Evolutionary conservation across 805 yeast species (phyloP), one percentile per base, ranked within the genome.

Genomic region (Peterozyma toletana): DNA sequence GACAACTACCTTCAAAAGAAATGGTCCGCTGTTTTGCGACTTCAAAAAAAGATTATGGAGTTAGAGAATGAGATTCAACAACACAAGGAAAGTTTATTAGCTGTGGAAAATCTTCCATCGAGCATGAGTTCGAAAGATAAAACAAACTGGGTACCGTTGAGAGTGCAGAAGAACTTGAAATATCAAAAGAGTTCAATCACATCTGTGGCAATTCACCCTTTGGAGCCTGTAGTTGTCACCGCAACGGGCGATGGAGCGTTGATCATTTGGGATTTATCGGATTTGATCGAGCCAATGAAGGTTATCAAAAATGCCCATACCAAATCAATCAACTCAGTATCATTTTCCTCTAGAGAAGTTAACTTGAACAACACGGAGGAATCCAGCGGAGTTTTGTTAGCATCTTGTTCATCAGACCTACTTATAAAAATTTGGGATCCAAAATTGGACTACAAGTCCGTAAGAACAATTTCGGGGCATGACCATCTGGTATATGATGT

Each of bases 11-110:
- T 87, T 35, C 87, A 83, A 52, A 83, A 82, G 62, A 90, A 89
- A 64, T 90, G 97, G 97, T 71, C 83, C 1, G 81, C 95, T 0
- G 91, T 90, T 3, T 70, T 87, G 30, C 67, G 96, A 38, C 67
- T 91, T 30, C 96, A 91, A 62, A 75, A 80, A 49, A 74, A 77
- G 53, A 80, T 83, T 37, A 65, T 83, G 45, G 91, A 82, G 41
- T 61, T 88, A 37, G 96, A 90, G 54, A 62, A 71, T 15, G 82
- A 80, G 39, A 58, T 76, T 4, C 61, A 61, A 14, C 70, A 73
- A 35, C 64, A 81, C 48, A 65, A 75, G 36, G 70, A 73, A n/a
- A 64, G 68, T 13, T 53, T 73, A 15, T 51, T 43, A 39, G 44
- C 41, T 31, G 51, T 40, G 35, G 50, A 35, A 40, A 49, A 47